Evolutionary conservation across 108 stramenopile genomes (phyloP).

Genomic region (Fistulifera pelliculosa): DNA sequence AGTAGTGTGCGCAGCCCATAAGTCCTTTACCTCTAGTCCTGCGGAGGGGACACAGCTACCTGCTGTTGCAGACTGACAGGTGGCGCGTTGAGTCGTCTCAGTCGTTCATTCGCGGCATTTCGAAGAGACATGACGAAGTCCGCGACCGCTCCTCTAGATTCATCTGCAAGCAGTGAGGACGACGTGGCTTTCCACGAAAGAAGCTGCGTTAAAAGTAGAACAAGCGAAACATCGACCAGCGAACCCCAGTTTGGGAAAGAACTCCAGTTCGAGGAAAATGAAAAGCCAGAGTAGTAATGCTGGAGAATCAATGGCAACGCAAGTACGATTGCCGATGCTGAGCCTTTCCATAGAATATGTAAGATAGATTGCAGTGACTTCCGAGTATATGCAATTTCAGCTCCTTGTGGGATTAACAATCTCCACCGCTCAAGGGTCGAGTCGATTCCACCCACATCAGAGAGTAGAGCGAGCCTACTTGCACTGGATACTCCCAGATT

Average conservation of each 20-base stretch:
- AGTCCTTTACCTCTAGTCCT: constrained; percentile 60
- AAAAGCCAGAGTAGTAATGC: constrained; percentile 11
- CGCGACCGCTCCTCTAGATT: constrained; percentile 18
- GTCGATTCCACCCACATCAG: constrained; percentile 52
- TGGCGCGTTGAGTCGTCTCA: constrained; percentile 11
- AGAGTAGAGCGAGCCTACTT: constrained; percentile 46
- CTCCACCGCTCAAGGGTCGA: constrained; percentile 51
- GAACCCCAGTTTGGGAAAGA: constrained; percentile 36
- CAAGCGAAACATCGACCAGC: constrained; percentile 41
- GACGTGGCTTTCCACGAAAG: constrained; percentile 32
- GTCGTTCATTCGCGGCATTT: constrained; percentile 35
- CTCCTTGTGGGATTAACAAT: neutral
- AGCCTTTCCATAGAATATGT: neutral
- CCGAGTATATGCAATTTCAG: neutral
- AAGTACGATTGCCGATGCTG: constrained; percentile 19
- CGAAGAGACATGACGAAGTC: constrained; percentile 35
- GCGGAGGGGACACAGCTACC: constrained; percentile 55
- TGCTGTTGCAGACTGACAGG: constrained; percentile 24
- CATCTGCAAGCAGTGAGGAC: constrained; percentile 19
- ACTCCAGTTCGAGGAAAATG: constrained; percentile 7
- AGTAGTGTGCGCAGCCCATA: constrained; percentile 77
- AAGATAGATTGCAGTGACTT: too few species aligned
- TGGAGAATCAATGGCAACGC: constrained; percentile 16
- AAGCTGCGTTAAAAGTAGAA: constrained; percentile 36
- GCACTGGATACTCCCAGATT: constrained; percentile 69